phyloP scores from a whole-genome alignment of 208 protist genomes.

The Wallacemonas sp. region DNA sequence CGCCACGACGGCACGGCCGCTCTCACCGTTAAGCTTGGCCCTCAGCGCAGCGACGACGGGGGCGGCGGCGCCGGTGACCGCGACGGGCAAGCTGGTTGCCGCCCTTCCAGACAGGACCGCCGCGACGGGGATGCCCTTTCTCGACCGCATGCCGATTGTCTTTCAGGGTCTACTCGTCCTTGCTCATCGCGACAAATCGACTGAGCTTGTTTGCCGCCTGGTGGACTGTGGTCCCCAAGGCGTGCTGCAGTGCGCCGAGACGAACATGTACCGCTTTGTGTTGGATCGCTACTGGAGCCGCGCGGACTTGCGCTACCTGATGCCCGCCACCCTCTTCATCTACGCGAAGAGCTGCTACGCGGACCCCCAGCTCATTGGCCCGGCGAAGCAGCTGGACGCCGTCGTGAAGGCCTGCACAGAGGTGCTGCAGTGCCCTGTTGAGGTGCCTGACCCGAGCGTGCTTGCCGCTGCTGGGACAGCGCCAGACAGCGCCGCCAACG shows the following conservation, averaged over 20 bases:
- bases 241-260: constrained; percentile 75
- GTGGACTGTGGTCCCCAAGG: constrained; percentile 71
- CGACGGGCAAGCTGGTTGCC: too few species aligned
- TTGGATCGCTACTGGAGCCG: constrained; percentile 77
- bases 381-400: constrained; percentile 37
- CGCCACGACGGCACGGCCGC: too few species aligned
- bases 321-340: constrained; percentile 85
- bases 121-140: constrained; percentile 35
- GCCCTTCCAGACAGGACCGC: too few species aligned
- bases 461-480: background rate
- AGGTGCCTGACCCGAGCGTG: constrained; percentile 14
- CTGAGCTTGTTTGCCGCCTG: constrained; percentile 74
- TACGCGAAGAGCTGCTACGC: constrained; percentile 83
- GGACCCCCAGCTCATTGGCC: constrained; percentile 66
- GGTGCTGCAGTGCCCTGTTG: constrained; percentile 55
- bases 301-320: constrained; percentile 61
- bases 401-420: constrained; percentile 54
- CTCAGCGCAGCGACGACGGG: background rate
- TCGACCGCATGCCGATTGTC: constrained; percentile 72
- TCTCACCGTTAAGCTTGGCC: too few species aligned
- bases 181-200: constrained; percentile 74
- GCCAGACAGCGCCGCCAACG: background rate
- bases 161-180: constrained; percentile 75
- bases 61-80: background rate
- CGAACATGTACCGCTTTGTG: constrained; percentile 74